phyloP scores from a whole-genome alignment of 768 basidiomycete genomes.

The Tephrocybe sp. region DNA sequence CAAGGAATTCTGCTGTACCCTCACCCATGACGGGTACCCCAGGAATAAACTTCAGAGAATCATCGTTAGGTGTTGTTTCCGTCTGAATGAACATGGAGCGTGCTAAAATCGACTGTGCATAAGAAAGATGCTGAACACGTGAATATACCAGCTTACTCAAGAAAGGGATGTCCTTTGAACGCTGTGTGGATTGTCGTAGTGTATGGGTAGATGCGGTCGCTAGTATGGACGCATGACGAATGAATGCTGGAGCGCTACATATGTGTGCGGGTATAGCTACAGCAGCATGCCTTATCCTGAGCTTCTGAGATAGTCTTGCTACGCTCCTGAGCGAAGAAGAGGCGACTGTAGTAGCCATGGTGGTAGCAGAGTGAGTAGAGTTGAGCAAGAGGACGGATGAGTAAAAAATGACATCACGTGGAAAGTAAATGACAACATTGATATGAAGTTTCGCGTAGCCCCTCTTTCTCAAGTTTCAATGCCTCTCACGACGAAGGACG shows the following conservation, averaged over 20 bases:
- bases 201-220: constrained; percentile 21
- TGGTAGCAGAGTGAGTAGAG: neutral
- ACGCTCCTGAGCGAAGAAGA: constrained; percentile 16
- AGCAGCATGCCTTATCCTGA: neutral
- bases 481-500: constrained; percentile 9
- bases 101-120: constrained; percentile 34
- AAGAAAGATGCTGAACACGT: neutral
- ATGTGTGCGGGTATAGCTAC: constrained; percentile 1
- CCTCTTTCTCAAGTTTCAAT: neutral
- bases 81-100: constrained; percentile 99
- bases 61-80: constrained; percentile 94
- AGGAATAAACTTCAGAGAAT: constrained; percentile 97
- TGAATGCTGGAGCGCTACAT: constrained; percentile 5
- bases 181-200: constrained; percentile 17
- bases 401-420: constrained; percentile 22
- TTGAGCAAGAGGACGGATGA: constrained; percentile 1
- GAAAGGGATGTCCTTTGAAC: constrained; percentile 21
- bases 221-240: constrained; percentile 25
- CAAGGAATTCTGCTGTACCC: constrained; percentile 93
- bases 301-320: constrained; percentile 10
- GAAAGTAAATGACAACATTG: neutral
- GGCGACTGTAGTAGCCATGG: constrained; percentile 14
- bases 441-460: too few species aligned
- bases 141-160: constrained; percentile 31
- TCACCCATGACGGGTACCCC: constrained; percentile 85